A percentile compares a stretch with the other conserved stretches of the same genome.
These are phyloP conservation scores for Yamadazyma sp. DNA, from an alignment of 1,139 yeast genomes.

Conservation along the genomic window DNA sequence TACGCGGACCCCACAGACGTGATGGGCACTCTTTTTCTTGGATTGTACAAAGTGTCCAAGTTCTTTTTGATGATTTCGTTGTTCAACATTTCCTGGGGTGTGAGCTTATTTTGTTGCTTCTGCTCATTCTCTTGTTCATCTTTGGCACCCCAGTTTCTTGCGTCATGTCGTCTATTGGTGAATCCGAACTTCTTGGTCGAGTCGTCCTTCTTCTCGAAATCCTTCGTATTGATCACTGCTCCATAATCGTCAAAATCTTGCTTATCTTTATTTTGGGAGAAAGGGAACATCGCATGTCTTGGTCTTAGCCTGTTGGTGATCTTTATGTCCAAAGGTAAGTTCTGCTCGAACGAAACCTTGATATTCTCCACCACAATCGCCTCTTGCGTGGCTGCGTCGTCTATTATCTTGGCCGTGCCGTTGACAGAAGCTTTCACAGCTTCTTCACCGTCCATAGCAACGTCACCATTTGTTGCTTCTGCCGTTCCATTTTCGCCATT, in stretches of 20 bases:
- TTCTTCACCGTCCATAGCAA: no score
- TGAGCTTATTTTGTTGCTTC: conserved; percentile 27
- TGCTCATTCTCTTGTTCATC: conserved; percentile 21
- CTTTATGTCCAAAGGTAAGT: conserved; percentile 58
- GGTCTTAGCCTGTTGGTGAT: conserved; percentile 58
- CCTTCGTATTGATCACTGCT: conserved; percentile 60
- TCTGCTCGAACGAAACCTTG: conserved; percentile 38
- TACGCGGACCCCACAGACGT: conserved; percentile 20
- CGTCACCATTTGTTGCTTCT: conserved; percentile 6
- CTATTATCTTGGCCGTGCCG: conserved; percentile 10
- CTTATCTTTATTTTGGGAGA: conserved; percentile 46
- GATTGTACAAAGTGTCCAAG: conserved; percentile 60
- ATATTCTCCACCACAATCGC: conserved; percentile 42
- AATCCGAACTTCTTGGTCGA: conserved; percentile 36
- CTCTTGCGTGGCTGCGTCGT: conserved; percentile 41
- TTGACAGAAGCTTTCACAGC: no score
- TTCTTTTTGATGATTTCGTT: conserved; percentile 43
- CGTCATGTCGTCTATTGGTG: conserved; percentile 35
- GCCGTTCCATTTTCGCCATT: conserved; percentile 4
- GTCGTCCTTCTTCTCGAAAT: conserved; percentile 64
- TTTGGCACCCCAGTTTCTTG: conserved; percentile 35
- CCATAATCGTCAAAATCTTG: conserved; percentile 85
- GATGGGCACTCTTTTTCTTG: conserved; percentile 45
- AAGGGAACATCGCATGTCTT: conserved; percentile 78
- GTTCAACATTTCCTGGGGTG: conserved; percentile 47